Evolutionary conservation across 805 yeast genomes (phyloP), one percentile per base, ranked within the genome.

Genomic region (Candida tallmaniae): DNA sequence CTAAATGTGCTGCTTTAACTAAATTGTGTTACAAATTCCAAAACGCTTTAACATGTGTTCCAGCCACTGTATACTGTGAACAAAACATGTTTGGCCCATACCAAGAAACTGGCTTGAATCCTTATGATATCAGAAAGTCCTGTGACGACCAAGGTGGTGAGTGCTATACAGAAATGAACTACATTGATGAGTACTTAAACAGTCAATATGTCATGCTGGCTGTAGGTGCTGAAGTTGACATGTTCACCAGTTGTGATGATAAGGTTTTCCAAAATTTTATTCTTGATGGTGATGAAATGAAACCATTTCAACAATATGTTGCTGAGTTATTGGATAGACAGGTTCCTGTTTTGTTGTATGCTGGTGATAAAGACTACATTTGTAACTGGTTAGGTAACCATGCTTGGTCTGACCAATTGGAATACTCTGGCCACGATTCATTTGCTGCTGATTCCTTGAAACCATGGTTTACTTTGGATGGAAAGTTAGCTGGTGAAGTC

Each of bases 291-390:
- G 88, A 80, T 59, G 76, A 77, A 70, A 64, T 68, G 70, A 73
- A 68, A 48, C 85, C 86, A n/a, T 77, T 67, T 72, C 93, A 86
- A 55, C 74, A 70, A 48, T 78, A 76, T 33, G 79, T 65, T 19
- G 58, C 65, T 15, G 61, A 61, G 47, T 40, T 71, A 52, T 46
- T 66, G 38, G 70, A 66, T 35, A 41, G 51, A 14, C 60, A 47
- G 20, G 35, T 66, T 29, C 71, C 71, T 3, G 71, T 66, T 5
- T 58, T 66, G 38, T 39, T 65, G 10, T 66, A 65, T 37, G 69
- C 71, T 20, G 73, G 73, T 38, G 73, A 65, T 45, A 65, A 65
- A 47, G 73, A 66, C 42, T 64, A 51, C 40, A 65, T 64, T 38
- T 66, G 73, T 46, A 66, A 66, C 48, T 66, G 73, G 73, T 44